These are phyloP conservation scores for Fraxinus sp. DNA, from an alignment of 305 asterid species.

Conservation along the genomic window DNA sequence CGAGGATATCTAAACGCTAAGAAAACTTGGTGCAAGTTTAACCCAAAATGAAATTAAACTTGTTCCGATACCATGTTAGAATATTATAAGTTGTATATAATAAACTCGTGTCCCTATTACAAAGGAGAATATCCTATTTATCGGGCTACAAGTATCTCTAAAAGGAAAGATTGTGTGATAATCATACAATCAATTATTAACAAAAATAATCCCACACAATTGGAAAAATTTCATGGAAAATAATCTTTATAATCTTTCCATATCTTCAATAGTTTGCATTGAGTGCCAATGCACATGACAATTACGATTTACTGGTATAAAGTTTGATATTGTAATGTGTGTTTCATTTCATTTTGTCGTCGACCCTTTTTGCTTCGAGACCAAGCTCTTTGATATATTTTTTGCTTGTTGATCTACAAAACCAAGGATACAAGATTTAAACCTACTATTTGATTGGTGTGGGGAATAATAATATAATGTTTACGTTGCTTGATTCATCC, in stretches of 20 bases:
- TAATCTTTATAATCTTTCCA: neutral
- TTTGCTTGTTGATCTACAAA: neutral
- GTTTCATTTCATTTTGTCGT: neutral
- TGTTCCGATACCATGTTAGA: neutral
- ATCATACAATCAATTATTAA: neutral
- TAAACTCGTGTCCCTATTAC: neutral
- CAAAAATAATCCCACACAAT: neutral
- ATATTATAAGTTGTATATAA: neutral
- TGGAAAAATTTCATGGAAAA: neutral
- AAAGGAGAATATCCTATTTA: neutral
- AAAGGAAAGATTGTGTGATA: neutral
- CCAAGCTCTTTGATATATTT: neutral
- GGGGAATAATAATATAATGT: neutral
- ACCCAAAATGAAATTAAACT: neutral
- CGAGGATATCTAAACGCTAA: neutral
- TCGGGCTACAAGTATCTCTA: neutral
- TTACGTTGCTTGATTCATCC: constrained; percentile 3
- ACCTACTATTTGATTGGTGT: neutral
- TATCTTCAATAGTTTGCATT: neutral
- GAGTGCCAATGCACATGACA: neutral
- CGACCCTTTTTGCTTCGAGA: neutral
- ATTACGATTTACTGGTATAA: neutral
- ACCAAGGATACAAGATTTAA: neutral
- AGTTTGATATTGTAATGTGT: neutral
- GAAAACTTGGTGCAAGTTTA: neutral